phyloP scores from a whole-genome alignment of 2,329 filamentous ascomycete species.

The Huntiella decipiens region DNA sequence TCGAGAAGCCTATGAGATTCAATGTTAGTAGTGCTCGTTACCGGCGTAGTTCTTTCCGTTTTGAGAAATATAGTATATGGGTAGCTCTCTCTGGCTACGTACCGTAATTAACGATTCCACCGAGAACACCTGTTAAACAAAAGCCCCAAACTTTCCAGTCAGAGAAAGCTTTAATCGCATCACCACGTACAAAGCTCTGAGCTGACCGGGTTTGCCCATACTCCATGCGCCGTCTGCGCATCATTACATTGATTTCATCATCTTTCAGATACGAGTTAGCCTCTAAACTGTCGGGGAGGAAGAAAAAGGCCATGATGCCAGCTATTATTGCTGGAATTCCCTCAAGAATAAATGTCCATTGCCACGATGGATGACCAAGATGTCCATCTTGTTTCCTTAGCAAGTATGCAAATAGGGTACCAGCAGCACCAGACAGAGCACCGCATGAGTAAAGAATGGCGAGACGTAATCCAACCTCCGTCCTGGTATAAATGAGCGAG shows the following conservation, averaged over 20 bases:
- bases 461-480: not conserved
- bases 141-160: slow-evolving; percentile 5
- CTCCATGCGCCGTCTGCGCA: slow-evolving; percentile 1
- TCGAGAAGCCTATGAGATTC: not conserved
- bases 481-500: no score
- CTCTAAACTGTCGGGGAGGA: not conserved
- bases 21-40: no score
- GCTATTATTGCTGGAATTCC: not conserved
- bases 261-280: not conserved
- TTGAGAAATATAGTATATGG: not conserved
- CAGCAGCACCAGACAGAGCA: not conserved
- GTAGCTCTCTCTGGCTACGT: not conserved
- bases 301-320: not conserved
- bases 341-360: slow-evolving; percentile 2
- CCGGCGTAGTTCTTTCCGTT: no score
- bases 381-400: not conserved
- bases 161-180: not conserved
- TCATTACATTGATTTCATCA: not conserved
- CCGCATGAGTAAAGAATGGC: not conserved
- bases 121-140: not conserved
- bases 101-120: slow-evolving; percentile 1
- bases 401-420: not conserved
- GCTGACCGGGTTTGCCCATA: slow-evolving; percentile 1
- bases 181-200: not conserved
- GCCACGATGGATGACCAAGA: not conserved